Conservation (phyloP, 164 flowering plant genomes). For the Macadamia tetraphylla region DNA sequence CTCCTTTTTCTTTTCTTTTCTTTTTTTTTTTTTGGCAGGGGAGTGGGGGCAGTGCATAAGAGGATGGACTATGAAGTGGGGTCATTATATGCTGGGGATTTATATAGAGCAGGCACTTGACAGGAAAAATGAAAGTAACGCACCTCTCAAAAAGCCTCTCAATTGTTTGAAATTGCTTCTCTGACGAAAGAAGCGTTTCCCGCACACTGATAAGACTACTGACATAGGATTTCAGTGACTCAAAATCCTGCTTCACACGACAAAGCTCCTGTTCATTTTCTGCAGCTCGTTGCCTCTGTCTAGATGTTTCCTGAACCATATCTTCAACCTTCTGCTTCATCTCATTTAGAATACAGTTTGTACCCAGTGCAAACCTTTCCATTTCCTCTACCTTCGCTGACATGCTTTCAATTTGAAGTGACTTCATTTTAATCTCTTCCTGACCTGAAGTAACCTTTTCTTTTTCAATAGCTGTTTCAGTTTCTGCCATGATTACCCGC, state of each 20-base stretch:
- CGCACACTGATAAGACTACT: conserved; percentile 88
- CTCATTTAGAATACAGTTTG: conserved; percentile 69
- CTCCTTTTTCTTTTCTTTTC: not conserved
- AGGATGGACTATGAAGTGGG: too few relatives aligned
- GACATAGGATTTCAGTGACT: conserved; percentile 82
- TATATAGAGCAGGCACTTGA: not conserved
- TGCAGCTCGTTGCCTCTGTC: conserved; percentile 91
- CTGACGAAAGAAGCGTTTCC: conserved; percentile 92
- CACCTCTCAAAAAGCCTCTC: conserved; percentile 93
- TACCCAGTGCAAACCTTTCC: conserved; percentile 82
- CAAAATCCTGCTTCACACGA: conserved; percentile 89
- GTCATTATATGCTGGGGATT: too few relatives aligned
- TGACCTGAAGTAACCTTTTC: conserved; percentile 68
- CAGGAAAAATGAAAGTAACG: conserved; percentile 16
- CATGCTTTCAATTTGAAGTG: conserved; percentile 76
- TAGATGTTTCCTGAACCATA: conserved; percentile 89
- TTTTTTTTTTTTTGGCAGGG: too few relatives aligned
- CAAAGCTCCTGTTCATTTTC: conserved; percentile 91
- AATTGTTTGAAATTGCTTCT: conserved; percentile 91
- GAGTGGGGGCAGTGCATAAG: too few relatives aligned
- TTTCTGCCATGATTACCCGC: conserved; percentile 81
- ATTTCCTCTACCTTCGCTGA: conserved; percentile 82
- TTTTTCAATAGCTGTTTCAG: conserved; percentile 74
- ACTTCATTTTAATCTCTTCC: conserved; percentile 80
- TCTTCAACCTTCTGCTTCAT: conserved; percentile 94